Evolutionary conservation across 2,329 filamentous ascomycete genomes (phyloP).

Genomic region (Monascus ruber): DNA sequence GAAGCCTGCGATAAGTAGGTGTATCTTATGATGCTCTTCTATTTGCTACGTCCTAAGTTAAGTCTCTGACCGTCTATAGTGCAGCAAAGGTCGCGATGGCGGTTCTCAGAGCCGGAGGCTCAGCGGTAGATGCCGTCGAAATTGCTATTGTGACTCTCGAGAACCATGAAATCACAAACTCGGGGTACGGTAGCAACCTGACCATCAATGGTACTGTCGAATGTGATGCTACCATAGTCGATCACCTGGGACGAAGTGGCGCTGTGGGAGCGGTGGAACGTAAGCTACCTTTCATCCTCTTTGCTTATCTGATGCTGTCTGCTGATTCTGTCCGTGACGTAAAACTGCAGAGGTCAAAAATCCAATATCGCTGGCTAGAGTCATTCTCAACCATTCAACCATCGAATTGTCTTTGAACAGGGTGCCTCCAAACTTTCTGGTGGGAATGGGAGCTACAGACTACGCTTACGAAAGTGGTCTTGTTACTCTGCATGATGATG

Average conservation of each 20-base stretch:
- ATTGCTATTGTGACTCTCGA: constrained; percentile 79
- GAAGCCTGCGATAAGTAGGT: constrained; percentile 79
- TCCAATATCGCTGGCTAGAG: constrained; percentile 74
- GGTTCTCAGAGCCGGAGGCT: constrained; percentile 64
- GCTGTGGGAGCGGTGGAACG: constrained; percentile 84
- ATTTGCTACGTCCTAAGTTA: constrained; percentile 3
- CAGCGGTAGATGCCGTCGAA: constrained; percentile 80
- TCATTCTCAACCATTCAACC: constrained; percentile 67
- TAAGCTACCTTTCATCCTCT: constrained; percentile 38
- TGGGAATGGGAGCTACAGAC: constrained; percentile 72
- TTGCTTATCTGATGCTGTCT: constrained; percentile 2
- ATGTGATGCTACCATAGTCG: constrained; percentile 86
- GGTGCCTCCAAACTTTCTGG: constrained; percentile 84
- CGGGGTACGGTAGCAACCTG: constrained; percentile 90
- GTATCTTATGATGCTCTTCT: constrained; percentile 5
- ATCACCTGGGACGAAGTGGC: constrained; percentile 81
- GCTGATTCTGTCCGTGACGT: constrained; percentile 3
- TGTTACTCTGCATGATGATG: constrained; percentile 59
- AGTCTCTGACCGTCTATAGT: constrained; percentile 34
- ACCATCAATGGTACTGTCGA: constrained; percentile 84
- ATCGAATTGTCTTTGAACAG: constrained; percentile 70
- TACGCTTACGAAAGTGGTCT: constrained; percentile 76
- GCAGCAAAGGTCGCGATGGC: constrained; percentile 77
- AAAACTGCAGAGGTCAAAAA: constrained; percentile 66
- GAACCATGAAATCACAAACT: constrained; percentile 91